Conservation (phyloP, 257 asterid species). For the Solanum rostratum region DNA sequence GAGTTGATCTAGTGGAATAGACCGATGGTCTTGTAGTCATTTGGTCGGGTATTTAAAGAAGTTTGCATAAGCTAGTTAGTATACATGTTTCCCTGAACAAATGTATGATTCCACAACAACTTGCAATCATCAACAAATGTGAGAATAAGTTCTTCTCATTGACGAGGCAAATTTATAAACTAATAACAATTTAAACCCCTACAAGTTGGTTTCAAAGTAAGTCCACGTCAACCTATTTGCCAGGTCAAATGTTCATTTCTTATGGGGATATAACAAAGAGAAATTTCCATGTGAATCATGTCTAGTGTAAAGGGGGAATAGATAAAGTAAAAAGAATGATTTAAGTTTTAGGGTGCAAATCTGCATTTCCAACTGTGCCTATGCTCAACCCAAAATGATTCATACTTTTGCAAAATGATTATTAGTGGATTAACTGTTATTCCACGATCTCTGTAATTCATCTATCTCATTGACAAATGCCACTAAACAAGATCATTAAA, state of each 20-base stretch:
- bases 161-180: not conserved
- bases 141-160: not conserved
- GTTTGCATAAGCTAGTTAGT: not conserved
- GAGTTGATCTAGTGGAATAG: not conserved
- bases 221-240: not conserved
- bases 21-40: not conserved
- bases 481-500: not conserved
- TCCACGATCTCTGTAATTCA: not conserved
- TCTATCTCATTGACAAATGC: not conserved
- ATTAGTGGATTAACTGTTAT: not conserved
- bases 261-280: not conserved
- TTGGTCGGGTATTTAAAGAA: not conserved
- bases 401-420: too few relatives aligned
- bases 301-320: not conserved
- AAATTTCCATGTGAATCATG: not conserved
- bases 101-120: too few relatives aligned
- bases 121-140: not conserved
- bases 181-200: not conserved
- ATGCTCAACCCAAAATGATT: not conserved
- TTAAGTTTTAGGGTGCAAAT: not conserved
- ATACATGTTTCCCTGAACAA: too few relatives aligned
- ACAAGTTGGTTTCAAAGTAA: not conserved
- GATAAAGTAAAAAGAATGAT: not conserved
- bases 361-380: not conserved
- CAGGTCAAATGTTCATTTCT: not conserved